phyloP scores from a whole-genome alignment of 2,329 filamentous ascomycete genomes.

The Pseudopithomyces chartarum region DNA sequence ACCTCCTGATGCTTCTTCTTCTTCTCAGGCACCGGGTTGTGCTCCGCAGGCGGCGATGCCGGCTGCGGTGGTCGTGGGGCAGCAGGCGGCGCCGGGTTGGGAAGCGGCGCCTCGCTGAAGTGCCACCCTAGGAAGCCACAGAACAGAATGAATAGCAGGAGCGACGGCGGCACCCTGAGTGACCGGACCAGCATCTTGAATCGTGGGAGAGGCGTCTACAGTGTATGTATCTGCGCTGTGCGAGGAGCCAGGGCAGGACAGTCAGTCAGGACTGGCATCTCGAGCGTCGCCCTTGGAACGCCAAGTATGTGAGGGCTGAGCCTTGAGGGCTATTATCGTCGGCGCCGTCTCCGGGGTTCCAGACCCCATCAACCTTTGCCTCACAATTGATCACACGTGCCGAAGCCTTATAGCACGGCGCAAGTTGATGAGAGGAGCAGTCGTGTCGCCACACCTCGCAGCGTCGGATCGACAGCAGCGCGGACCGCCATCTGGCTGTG shows the following conservation, averaged over 20 bases:
- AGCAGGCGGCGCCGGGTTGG: conserved; percentile 11
- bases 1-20: neutral
- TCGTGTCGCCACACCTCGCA: neutral
- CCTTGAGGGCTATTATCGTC: conserved; percentile 8
- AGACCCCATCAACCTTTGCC: conserved; percentile 7
- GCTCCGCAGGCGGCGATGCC: neutral
- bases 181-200: conserved; percentile 36
- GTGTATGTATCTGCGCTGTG: too few species aligned
- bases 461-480: conserved; percentile 4
- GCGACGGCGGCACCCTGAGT: conserved; percentile 25
- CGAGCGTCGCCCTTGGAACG: conserved; percentile 21
- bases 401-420: neutral
- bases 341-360: conserved; percentile 12
- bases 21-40: neutral
- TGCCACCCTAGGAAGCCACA: conserved; percentile 39
- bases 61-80: neutral
- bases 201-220: neutral
- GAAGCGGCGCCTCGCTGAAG: conserved; percentile 27
- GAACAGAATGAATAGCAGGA: conserved; percentile 32
- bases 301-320: conserved; percentile 23
- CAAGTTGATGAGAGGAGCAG: neutral
- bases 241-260: neutral
- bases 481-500: neutral
- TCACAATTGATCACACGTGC: neutral
- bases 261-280: conserved; percentile 3